Base-by-base conservation (phyloP, 2,329 filamentous ascomycete genomes). In the Periglandula ipomoeae region DNA sequence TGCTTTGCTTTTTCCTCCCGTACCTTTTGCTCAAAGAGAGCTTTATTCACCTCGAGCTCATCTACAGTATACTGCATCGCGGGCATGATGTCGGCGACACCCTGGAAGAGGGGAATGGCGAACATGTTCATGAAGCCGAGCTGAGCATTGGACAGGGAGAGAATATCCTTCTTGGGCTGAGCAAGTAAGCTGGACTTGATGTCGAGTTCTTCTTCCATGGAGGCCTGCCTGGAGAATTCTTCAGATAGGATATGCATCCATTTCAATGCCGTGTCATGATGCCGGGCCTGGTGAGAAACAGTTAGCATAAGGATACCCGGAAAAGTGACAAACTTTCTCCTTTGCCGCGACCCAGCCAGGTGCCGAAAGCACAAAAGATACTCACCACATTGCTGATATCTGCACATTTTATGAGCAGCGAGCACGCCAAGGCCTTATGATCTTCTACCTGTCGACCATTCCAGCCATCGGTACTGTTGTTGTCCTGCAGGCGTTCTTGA, bases 351-450 rank as follows among this genome's bases (percentile, higher is more conserved):
- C 10, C 5, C 11, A 8, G 11, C 3, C 30, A 4, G 11, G 10
- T 15, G 15, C 7, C 13, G 20, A 11, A 8, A 13, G 30, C n/a
- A 20, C 17, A 11, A 10, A 27, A 35, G 44, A 20, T 24, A 84
- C 87, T 65, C 76, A 91, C 87, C 65, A 97, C 93, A 64, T 98
- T 98, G 70, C 91, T 96, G 61, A 98, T 97, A 65, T 98, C 93
- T 35, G 93, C 93, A 63, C 93, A 97, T 66, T 98, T 98, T 69
- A 98, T 96, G 51, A 98, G 71, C 49, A 98, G 71, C 13, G 89
- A 89, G 67, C 93, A 97, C n/a, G 85, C 73, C 42, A 97, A 69
- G 9, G 87, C 82, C 56, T 84, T 86, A 56, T 89, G 79, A 56
- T 90, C 85, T 52, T 93, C 84, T 10, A 84, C 64, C 56, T 85